These are phyloP conservation scores for Zychaea mexicana DNA, from an alignment of 371 early-diverging fungal species.

Conservation along the genomic window DNA sequence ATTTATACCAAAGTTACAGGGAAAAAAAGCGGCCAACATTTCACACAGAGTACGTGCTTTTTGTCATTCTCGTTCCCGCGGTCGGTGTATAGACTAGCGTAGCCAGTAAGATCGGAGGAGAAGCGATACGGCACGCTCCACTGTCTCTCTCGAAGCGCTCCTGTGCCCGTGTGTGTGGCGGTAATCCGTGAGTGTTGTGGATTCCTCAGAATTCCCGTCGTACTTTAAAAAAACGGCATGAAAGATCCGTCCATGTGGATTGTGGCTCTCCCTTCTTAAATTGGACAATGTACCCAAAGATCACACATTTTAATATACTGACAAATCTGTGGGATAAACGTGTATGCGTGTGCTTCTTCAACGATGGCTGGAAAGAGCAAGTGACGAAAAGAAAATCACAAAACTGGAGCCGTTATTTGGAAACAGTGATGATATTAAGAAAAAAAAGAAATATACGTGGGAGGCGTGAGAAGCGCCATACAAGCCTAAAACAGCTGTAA, in stretches of 20 bases:
- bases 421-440: not conserved
- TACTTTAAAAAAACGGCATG: not conserved
- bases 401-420: no score
- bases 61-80: slow-evolving; percentile 1
- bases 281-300: not conserved
- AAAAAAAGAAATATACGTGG: not conserved
- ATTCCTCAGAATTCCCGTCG: not conserved
- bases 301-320: not conserved
- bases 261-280: not conserved
- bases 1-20: not conserved
- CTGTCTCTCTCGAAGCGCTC: no score
- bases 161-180: no score
- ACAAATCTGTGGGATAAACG: no score
- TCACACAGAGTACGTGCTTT: slow-evolving; percentile 2
- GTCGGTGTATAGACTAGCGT: not conserved
- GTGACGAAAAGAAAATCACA: no score
- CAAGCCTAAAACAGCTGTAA: not conserved
- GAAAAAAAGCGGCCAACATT: not conserved
- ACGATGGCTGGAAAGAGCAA: not conserved
- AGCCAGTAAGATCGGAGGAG: not conserved
- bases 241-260: not conserved
- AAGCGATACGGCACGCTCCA: no score
- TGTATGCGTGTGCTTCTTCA: no score
- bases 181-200: no score
- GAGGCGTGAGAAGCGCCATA: not conserved